Conservation (phyloP, 1,284 basidiomycete genomes). For the Exobasidium rhododendri region DNA sequence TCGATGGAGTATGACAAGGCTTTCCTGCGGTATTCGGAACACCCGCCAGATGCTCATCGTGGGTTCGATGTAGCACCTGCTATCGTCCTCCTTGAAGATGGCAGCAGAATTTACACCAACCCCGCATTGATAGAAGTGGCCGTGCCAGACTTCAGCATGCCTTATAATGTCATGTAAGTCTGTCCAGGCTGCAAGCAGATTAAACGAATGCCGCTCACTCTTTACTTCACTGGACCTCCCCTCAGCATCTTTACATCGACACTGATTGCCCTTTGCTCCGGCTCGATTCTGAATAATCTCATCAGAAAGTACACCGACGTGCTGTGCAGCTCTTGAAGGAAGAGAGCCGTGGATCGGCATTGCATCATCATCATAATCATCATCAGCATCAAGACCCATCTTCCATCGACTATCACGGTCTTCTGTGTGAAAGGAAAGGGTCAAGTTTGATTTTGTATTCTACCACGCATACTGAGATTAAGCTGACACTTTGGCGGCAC, state of each 20-base stretch:
- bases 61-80: constrained; percentile 82
- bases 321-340: too few species aligned
- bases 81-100: background rate
- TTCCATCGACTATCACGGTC: too few species aligned
- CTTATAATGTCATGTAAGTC: constrained; percentile 94
- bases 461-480: too few species aligned
- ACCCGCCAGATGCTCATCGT: constrained; percentile 89
- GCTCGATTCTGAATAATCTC: constrained; percentile 81
- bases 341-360: too few species aligned
- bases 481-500: too few species aligned
- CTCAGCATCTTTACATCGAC: constrained; percentile 45
- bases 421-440: too few species aligned
- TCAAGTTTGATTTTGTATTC: too few species aligned
- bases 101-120: constrained; percentile 67
- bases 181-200: constrained; percentile 65
- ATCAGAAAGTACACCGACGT: constrained; percentile 68
- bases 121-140: constrained; percentile 82
- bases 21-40: constrained; percentile 89
- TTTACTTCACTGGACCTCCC: too few species aligned
- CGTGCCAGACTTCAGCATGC: constrained; percentile 98
- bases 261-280: constrained; percentile 76
- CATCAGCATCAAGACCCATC: too few species aligned
- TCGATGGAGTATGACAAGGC: constrained; percentile 75
- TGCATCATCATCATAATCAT: too few species aligned
- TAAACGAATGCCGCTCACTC: constrained; percentile 57